These are phyloP conservation scores for Epichloe glyceriae DNA, from an alignment of 2,329 filamentous ascomycete species.

Conservation along the genomic window DNA sequence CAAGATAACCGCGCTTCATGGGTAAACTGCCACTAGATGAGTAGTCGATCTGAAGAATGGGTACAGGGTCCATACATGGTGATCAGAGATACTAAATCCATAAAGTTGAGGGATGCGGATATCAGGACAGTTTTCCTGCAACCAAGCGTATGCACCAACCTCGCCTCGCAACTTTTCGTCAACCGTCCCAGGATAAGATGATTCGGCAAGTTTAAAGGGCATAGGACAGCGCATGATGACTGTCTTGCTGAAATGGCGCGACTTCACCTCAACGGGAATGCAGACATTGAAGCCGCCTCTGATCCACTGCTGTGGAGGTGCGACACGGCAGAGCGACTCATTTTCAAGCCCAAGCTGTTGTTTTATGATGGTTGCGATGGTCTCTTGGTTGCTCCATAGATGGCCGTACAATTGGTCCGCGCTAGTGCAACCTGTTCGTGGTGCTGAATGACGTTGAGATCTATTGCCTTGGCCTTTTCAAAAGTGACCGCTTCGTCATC, in stretches of 20 bases:
- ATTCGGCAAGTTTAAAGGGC: constrained; percentile 25
- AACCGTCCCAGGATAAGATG: constrained; percentile 22
- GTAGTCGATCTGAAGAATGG: not conserved
- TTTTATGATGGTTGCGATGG: constrained; percentile 9
- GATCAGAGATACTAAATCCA: constrained; percentile 11
- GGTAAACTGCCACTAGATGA: constrained; percentile 7
- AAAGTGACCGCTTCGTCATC: constrained; percentile 1
- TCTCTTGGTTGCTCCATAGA: constrained; percentile 7
- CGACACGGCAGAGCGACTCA: constrained; percentile 13
- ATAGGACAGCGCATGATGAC: constrained; percentile 19
- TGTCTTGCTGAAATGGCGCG: constrained; percentile 11
- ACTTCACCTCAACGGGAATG: constrained; percentile 16
- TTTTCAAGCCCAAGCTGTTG: constrained; percentile 15
- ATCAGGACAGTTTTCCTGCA: constrained; percentile 14
- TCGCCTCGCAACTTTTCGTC: constrained; percentile 29
- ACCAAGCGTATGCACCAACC: constrained; percentile 14
- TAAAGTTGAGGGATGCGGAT: constrained; percentile 14
- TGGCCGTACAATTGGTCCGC: not conserved
- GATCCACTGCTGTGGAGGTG: constrained; percentile 15
- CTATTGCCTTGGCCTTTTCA: not conserved
- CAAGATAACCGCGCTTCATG: constrained; percentile 7
- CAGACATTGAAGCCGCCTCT: constrained; percentile 23
- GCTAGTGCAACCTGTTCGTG: not conserved
- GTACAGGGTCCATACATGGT: constrained; percentile 5
- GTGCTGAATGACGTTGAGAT: constrained; percentile 1